A percentile compares a stretch with the other conserved stretches of the same genome.
Conservation (phyloP, 345 rosid species). For the Citrus maxima region DNA sequence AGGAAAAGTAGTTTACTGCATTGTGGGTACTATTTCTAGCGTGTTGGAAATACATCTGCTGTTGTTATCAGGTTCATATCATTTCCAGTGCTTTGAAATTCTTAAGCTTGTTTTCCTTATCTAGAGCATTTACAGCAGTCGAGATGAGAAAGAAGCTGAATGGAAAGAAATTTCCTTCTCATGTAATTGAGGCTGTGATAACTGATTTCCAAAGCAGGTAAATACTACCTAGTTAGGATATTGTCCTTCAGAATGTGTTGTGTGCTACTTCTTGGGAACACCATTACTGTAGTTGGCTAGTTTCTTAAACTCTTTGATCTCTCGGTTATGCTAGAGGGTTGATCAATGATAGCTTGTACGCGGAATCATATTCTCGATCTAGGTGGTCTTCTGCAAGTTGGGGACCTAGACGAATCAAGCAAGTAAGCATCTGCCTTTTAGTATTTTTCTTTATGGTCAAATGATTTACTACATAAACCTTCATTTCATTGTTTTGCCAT, state of each 20-base stretch:
- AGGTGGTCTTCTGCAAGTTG: slow-evolving; percentile 84
- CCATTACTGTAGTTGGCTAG: not conserved
- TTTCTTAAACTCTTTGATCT: slow-evolving; percentile 3
- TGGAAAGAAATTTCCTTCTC: slow-evolving; percentile 53
- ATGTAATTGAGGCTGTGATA: slow-evolving; percentile 47
- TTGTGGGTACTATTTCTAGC: not conserved
- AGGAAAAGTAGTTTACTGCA: not conserved
- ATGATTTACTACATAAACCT: not conserved
- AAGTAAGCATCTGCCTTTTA: slow-evolving; percentile 39
- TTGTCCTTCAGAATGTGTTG: not conserved
- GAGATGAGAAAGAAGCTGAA: slow-evolving; percentile 74
- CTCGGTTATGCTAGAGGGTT: slow-evolving; percentile 50
- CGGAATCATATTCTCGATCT: slow-evolving; percentile 69
- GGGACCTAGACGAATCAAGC: slow-evolving; percentile 90
- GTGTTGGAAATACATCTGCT: not conserved
- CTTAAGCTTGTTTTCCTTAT: not conserved
- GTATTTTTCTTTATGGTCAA: not conserved
- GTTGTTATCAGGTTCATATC: not conserved
- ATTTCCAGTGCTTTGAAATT: not conserved
- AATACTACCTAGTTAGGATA: not conserved
- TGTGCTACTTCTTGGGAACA: slow-evolving; percentile 12
- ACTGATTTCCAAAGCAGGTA: slow-evolving; percentile 58
- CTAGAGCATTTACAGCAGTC: slow-evolving; percentile 64
- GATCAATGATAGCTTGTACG: slow-evolving; percentile 74
- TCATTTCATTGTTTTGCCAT: not conserved